These are phyloP conservation scores for Hypoxylon sp. DNA, from an alignment of 2,329 filamentous ascomycete genomes.

Conservation along the genomic window DNA sequence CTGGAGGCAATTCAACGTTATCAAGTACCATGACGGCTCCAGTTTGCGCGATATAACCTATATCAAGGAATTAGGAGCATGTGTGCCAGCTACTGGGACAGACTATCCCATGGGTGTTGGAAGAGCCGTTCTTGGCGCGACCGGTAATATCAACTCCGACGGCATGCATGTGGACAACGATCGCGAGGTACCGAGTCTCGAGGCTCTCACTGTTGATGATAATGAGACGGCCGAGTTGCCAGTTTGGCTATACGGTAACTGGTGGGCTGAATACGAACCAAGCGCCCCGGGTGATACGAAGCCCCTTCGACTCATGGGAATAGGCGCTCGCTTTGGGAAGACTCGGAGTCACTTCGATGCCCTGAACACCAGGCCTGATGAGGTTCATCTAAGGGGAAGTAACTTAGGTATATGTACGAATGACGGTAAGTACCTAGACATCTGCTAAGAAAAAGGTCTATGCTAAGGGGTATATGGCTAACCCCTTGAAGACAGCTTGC, in stretches of 20 bases:
- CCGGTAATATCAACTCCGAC: conserved; percentile 24
- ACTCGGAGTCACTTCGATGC: conserved; percentile 27
- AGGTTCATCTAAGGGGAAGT: conserved; percentile 16
- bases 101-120: conserved; percentile 11
- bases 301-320: conserved; percentile 22
- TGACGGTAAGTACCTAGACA: conserved; percentile 17
- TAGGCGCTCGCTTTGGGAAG: conserved; percentile 24
- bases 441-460: not conserved
- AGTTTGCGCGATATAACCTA: conserved; percentile 17
- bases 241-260: conserved; percentile 28
- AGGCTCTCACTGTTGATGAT: conserved; percentile 7
- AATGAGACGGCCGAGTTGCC: conserved; percentile 20
- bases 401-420: conserved; percentile 21
- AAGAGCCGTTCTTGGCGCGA: conserved; percentile 16
- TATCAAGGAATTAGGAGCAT: conserved; percentile 17
- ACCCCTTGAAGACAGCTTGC: conserved; percentile 22
- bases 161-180: conserved; percentile 23
- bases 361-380: conserved; percentile 16
- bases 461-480: not conserved
- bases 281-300: conserved; percentile 6
- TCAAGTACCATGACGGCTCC: conserved; percentile 23
- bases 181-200: conserved; percentile 4
- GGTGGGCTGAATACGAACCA: conserved; percentile 19
- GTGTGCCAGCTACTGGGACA: conserved; percentile 14
- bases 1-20: conserved; percentile 29